phyloP scores from a whole-genome alignment of 768 basidiomycete genomes.

The Gloeostereum incarnatum region DNA sequence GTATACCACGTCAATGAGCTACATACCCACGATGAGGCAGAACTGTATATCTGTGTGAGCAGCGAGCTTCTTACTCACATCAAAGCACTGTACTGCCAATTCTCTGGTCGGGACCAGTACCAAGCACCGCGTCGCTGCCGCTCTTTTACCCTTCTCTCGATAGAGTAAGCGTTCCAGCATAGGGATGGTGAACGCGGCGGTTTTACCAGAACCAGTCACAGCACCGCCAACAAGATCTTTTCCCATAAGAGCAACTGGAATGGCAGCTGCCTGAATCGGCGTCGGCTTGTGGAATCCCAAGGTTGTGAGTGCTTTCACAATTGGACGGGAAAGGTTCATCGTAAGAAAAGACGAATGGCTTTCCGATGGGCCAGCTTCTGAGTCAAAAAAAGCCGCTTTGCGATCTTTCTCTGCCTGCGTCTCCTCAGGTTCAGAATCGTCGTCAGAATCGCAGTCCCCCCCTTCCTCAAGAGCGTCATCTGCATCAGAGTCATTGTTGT shows the following conservation, averaged over 20 bases:
- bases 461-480: conserved; percentile 8
- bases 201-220: conserved; percentile 97
- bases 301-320: conserved; percentile 82
- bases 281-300: conserved; percentile 81
- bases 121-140: conserved; percentile 82
- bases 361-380: conserved; percentile 35
- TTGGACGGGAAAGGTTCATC: conserved; percentile 93
- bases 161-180: conserved; percentile 90
- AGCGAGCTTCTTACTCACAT: conserved; percentile 81
- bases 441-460: conserved; percentile 14
- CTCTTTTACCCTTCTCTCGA: conserved; percentile 81
- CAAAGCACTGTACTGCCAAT: conserved; percentile 91
- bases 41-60: conserved; percentile 84
- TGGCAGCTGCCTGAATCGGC: conserved; percentile 90
- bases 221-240: conserved; percentile 96
- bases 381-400: conserved; percentile 86
- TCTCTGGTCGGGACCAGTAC: conserved; percentile 93
- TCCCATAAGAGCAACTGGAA: conserved; percentile 88
- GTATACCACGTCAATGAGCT: conserved; percentile 6
- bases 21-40: conserved; percentile 84
- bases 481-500: conserved; percentile 17
- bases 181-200: conserved; percentile 93
- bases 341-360: conserved; percentile 75
- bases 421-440: conserved; percentile 45
- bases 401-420: conserved; percentile 63